Base-by-base conservation (phyloP, 257 asterid species). In the Fraxinus cuspidata region DNA sequence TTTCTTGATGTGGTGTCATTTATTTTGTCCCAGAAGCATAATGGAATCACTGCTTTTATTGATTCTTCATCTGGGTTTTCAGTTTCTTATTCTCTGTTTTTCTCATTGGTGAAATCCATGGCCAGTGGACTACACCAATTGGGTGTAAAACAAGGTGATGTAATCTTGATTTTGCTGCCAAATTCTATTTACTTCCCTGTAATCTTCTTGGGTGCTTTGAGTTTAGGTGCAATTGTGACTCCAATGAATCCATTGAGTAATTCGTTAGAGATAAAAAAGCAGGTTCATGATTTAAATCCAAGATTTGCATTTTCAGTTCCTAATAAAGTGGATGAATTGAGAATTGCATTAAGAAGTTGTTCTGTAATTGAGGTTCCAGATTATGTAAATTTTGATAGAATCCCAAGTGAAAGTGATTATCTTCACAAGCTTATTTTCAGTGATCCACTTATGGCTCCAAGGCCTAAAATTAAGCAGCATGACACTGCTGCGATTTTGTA, bases 401-500 rank as follows among this genome's bases (percentile, higher is more conserved):
- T 44, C 72, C 29, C 65, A 32, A 40, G 15, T 77, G 74, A 75
- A 81, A 64, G 69, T 38, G 85, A 90, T 70, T 71, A 44, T 40
- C 86, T 91, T 64, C 65, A 49, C 77, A 82, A 84, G 71, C 78
- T 91, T n/a, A 66, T 93, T 82, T 75, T 87, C 0, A 84, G 89
- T 81, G 89, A 91, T 84, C 89, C 93, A 18, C 38, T 56, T 32
- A 67, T 79, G 89, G 97, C 89, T 29, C 94, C 92, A 0, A 84
- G 83, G 81, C 87, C 90, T 72, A 84, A 71, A 72, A 89, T 93
- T 40, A 81, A 29, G 66, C 96, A 88, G 65, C 81, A 87, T 51
- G 96, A 93, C 77, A 78, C 84, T 7, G 97, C 98, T 0, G 97
- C 92, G 15, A 88, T 93, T 73, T 64, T 93, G 83, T 93, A 87